Evolutionary conservation across 2,329 filamentous ascomycete species (phyloP).

Genomic region (Fusarium heterosporum): DNA sequence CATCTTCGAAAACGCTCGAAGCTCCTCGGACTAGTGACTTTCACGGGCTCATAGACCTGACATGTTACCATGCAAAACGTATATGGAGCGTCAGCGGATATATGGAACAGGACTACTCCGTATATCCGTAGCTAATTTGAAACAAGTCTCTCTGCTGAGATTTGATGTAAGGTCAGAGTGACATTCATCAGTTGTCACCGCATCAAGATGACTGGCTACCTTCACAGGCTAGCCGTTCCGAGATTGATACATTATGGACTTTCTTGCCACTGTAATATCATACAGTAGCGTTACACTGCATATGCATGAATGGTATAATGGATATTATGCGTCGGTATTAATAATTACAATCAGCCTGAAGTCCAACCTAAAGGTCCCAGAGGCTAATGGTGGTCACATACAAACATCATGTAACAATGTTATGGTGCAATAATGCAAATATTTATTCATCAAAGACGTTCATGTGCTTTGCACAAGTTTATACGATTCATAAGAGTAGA

Average conservation of each 20-base stretch:
- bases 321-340: background rate
- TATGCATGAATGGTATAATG: background rate
- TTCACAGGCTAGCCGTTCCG: background rate
- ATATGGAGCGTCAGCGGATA: no score
- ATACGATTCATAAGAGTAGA: constrained; percentile 27
- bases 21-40: no score
- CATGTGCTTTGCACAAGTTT: constrained; percentile 7
- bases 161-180: no score
- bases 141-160: no score
- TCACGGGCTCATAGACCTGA: no score
- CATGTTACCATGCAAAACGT: no score
- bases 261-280: background rate
- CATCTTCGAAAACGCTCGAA: no score
- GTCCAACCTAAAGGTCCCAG: background rate
- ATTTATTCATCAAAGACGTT: background rate
- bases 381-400: background rate
- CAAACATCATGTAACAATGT: background rate
- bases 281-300: background rate
- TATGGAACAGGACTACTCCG: no score
- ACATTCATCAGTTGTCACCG: no score
- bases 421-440: background rate
- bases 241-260: background rate
- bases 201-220: background rate
- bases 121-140: no score
- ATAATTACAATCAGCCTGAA: background rate